A percentile compares a stretch with the other conserved stretches of the same genome.
phyloP scores from a whole-genome alignment of 2,329 filamentous ascomycete species.

The Lizonia empirigonia region DNA sequence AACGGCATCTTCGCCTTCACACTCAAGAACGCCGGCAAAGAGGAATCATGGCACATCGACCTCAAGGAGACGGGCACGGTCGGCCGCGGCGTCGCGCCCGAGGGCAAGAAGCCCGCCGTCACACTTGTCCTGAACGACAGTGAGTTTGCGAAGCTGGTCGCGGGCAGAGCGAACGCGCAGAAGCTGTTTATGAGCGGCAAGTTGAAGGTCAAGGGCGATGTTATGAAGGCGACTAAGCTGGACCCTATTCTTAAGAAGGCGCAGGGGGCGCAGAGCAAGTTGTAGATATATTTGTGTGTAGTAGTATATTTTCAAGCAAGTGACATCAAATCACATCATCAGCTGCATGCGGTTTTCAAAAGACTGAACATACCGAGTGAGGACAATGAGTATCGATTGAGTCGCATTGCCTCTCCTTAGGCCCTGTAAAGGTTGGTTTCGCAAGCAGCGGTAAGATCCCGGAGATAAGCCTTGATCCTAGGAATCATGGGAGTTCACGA shows the following conservation, averaged over 20 bases:
- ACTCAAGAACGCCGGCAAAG: slow-evolving; percentile 86
- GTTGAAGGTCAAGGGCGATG: slow-evolving; percentile 96
- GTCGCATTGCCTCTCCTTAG: too few species aligned
- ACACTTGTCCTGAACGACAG: slow-evolving; percentile 83
- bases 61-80: slow-evolving; percentile 88
- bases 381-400: too few species aligned
- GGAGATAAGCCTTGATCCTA: too few species aligned
- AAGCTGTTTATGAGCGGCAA: slow-evolving; percentile 97
- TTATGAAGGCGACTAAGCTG: slow-evolving; percentile 98
- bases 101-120: slow-evolving; percentile 81
- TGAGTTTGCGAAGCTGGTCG: slow-evolving; percentile 82
- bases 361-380: too few species aligned
- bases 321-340: too few species aligned
- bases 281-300: slow-evolving; percentile 28
- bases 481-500: too few species aligned
- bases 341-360: too few species aligned
- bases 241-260: slow-evolving; percentile 71
- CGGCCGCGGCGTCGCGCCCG: slow-evolving; percentile 70
- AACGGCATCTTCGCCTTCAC: slow-evolving; percentile 89
- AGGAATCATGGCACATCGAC: slow-evolving; percentile 91
- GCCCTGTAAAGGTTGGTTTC: too few species aligned
- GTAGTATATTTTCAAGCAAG: background rate
- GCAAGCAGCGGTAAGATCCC: too few species aligned
- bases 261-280: slow-evolving; percentile 42
- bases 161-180: slow-evolving; percentile 92